A percentile compares a stretch with the other conserved stretches of the same genome.
phyloP scores from a whole-genome alignment of 352 stramenopile genomes.

The Globisporangium rhizosaccharum region DNA sequence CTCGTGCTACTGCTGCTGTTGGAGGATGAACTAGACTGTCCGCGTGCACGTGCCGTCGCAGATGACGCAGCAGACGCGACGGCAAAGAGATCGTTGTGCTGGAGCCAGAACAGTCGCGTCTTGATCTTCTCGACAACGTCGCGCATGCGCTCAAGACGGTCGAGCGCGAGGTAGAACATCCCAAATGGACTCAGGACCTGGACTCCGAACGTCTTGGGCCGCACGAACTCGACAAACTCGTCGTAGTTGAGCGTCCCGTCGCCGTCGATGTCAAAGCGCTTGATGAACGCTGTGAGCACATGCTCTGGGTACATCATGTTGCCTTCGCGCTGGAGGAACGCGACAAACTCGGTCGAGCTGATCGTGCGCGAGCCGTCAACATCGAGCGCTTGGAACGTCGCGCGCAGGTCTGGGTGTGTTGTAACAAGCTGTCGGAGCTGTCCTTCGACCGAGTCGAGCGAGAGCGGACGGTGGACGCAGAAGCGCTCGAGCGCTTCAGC shows the following conservation, averaged over 20 bases:
- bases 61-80: conserved; percentile 6
- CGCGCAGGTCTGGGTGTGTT: conserved; percentile 20
- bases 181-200: conserved; percentile 43
- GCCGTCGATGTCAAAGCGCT: conserved; percentile 38
- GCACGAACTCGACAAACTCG: conserved; percentile 43
- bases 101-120: conserved; percentile 50
- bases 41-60: background rate
- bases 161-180: conserved; percentile 31
- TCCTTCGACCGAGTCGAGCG: conserved; percentile 34
- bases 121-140: conserved; percentile 32
- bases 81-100: conserved; percentile 45
- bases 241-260: conserved; percentile 36
- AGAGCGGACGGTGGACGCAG: conserved; percentile 22
- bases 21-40: background rate
- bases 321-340: conserved; percentile 25
- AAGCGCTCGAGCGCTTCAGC: conserved; percentile 26
- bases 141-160: conserved; percentile 21
- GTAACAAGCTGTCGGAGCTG: conserved; percentile 27
- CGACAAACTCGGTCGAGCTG: conserved; percentile 22
- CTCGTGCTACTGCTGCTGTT: background rate
- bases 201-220: conserved; percentile 35
- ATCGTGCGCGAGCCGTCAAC: conserved; percentile 30
- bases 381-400: conserved; percentile 28
- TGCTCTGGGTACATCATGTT: conserved; percentile 24
- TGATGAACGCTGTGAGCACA: conserved; percentile 32